Evolutionary conservation across 2,329 filamentous ascomycete genomes (phyloP).

Genomic region (Ceratocystis harringtonii): DNA sequence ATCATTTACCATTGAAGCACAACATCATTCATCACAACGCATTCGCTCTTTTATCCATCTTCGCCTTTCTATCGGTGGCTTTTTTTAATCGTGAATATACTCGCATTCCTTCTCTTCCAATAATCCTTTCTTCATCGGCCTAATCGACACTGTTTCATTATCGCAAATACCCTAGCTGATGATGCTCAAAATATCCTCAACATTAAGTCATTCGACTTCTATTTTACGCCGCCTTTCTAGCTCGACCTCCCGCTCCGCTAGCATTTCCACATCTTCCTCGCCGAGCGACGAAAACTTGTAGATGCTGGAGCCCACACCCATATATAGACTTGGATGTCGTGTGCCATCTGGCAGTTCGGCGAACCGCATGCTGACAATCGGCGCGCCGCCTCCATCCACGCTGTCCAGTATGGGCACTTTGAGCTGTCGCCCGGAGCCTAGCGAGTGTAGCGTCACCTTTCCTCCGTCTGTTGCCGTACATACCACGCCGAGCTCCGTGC

Average conservation of each 20-base stretch:
- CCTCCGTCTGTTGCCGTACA: slow-evolving; percentile 40
- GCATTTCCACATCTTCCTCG: slow-evolving; percentile 6
- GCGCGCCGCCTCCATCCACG: slow-evolving; percentile 9
- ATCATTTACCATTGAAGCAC: neutral
- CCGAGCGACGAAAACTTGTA: slow-evolving; percentile 13
- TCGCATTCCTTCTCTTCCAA: neutral
- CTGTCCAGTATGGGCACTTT: slow-evolving; percentile 15
- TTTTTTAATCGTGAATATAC: neutral
- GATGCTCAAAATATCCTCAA: neutral
- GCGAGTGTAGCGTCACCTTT: slow-evolving; percentile 35
- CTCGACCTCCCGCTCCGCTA: slow-evolving; percentile 1
- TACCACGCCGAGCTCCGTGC: slow-evolving; percentile 32
- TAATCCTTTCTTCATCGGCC: too few species aligned
- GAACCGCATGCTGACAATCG: slow-evolving; percentile 12
- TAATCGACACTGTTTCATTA: neutral
- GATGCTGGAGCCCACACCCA: slow-evolving; percentile 9
- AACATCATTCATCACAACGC: neutral
- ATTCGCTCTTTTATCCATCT: neutral
- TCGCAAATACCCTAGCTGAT: neutral
- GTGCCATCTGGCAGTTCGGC: slow-evolving; percentile 10
- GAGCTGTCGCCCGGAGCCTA: slow-evolving; percentile 31
- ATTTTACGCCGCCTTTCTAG: neutral
- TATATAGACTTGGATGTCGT: slow-evolving; percentile 7
- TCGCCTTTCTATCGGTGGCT: neutral
- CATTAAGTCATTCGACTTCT: neutral